phyloP scores from a whole-genome alignment of 1,139 yeast species.

The Protomyces macrosporus region DNA sequence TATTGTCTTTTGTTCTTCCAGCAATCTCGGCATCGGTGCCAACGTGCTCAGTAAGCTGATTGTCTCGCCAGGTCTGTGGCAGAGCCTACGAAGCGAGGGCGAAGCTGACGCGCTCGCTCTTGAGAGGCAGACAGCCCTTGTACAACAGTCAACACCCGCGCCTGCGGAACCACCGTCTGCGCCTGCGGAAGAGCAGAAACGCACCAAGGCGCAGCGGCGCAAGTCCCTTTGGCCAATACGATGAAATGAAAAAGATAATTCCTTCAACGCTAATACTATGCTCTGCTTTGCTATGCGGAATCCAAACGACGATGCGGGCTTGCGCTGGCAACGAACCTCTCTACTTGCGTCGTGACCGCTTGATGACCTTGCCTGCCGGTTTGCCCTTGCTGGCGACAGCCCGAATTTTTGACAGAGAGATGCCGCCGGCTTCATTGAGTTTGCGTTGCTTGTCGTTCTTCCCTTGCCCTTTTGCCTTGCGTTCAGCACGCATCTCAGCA shows the following conservation, averaged over 20 bases:
- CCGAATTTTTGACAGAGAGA: background rate
- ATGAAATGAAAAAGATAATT: background rate
- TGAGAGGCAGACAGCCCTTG: background rate
- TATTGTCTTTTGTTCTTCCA: constrained; percentile 36
- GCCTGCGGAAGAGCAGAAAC: background rate
- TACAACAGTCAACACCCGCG: background rate
- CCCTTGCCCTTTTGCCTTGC: constrained; percentile 23
- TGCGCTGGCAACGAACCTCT: background rate
- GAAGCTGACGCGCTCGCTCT: background rate
- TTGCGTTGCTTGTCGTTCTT: constrained; percentile 9
- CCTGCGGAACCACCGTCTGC: background rate
- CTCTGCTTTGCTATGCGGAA: background rate
- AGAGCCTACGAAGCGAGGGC: constrained; percentile 1
- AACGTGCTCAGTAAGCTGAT: constrained; percentile 7
- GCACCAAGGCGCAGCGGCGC: background rate
- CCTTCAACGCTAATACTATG: background rate
- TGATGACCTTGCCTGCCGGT: constrained; percentile 21
- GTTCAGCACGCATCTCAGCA: constrained; percentile 37
- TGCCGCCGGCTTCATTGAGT: constrained; percentile 1
- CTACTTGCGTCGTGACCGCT: constrained; percentile 18
- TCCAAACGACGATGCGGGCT: background rate
- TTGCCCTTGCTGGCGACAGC: constrained; percentile 3
- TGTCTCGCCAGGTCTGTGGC: background rate
- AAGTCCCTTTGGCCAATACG: background rate
- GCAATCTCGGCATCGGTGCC: constrained; percentile 19